Percentiles rank a stretch among this genome's conserved stretches.
These are phyloP conservation scores for Naganishia sp. DNA, from an alignment of 1,284 basidiomycete species.

Conservation along the genomic window DNA sequence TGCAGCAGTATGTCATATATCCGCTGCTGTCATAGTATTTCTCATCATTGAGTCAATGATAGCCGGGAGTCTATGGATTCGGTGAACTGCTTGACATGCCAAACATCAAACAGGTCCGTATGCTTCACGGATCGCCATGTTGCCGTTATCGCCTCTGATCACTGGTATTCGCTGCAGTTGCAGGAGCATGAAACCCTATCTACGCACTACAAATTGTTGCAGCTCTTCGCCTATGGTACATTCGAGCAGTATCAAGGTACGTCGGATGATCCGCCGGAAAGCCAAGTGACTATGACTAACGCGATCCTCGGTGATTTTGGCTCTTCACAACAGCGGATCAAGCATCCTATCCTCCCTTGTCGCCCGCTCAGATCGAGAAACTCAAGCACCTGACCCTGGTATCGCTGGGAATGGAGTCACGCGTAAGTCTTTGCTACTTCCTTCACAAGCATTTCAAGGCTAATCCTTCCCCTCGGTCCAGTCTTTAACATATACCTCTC, in stretches of 20 bases:
- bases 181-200: conserved; percentile 65
- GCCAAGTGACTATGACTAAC: background rate
- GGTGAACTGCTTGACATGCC: conserved; percentile 78
- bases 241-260: conserved; percentile 70
- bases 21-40: background rate
- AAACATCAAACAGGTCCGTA: conserved; percentile 75
- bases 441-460: background rate
- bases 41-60: conserved; percentile 32
- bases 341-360: conserved; percentile 67
- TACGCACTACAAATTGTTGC: conserved; percentile 66
- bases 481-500: conserved; percentile 41
- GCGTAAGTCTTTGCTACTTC: conserved; percentile 59
- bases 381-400: conserved; percentile 90
- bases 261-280: conserved; percentile 26
- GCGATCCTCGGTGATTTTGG: background rate
- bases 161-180: background rate
- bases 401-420: conserved; percentile 68
- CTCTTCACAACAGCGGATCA: conserved; percentile 60
- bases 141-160: conserved; percentile 21
- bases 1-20: conserved; percentile 59
- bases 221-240: conserved; percentile 86
- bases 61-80: conserved; percentile 84
- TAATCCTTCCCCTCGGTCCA: conserved; percentile 17
- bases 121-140: conserved; percentile 3
- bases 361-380: conserved; percentile 72